These are phyloP conservation scores for Candida railenensis DNA, from an alignment of 805 yeast genomes.

Conservation along the genomic window DNA sequence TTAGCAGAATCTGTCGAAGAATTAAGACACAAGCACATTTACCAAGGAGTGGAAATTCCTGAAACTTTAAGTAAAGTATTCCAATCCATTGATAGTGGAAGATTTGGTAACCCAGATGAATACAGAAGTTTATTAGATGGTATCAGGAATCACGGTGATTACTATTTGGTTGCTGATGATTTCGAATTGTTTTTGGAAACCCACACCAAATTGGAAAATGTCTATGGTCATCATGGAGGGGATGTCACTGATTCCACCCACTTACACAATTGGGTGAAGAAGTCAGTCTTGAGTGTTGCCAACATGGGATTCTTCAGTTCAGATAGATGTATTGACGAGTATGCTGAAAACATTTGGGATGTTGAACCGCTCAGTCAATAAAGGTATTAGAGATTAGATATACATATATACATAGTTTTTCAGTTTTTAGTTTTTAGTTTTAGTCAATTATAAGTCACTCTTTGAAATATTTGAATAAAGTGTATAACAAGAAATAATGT, in stretches of 20 bases:
- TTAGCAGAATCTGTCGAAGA: slow-evolving; percentile 88
- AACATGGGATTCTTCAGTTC: slow-evolving; percentile 91
- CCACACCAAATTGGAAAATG: slow-evolving; percentile 72
- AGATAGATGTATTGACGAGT: slow-evolving; percentile 88
- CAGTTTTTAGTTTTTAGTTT: too few species aligned
- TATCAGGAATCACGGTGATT: slow-evolving; percentile 73
- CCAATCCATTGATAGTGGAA: slow-evolving; percentile 61
- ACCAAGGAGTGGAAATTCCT: slow-evolving; percentile 59
- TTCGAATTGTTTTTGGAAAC: slow-evolving; percentile 85
- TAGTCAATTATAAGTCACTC: too few species aligned
- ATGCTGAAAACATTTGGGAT: slow-evolving; percentile 91
- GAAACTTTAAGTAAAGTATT: slow-evolving; percentile 62
- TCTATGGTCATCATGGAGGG: slow-evolving; percentile 50
- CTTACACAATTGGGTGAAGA: slow-evolving; percentile 69
- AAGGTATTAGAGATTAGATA: not conserved
- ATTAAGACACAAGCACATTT: slow-evolving; percentile 71
- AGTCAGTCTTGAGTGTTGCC: slow-evolving; percentile 77
- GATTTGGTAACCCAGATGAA: slow-evolving; percentile 69
- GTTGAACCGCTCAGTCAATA: slow-evolving; percentile 62
- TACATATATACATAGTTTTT: too few species aligned
- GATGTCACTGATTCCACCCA: slow-evolving; percentile 48
- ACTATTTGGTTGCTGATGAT: slow-evolving; percentile 85
- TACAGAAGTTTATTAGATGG: slow-evolving; percentile 68
- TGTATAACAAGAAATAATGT: too few species aligned
- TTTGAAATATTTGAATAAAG: too few species aligned